These are phyloP conservation scores for Phlyctochytrium arcticum DNA, from an alignment of 192 early-diverging fungal genomes.

Conservation along the genomic window DNA sequence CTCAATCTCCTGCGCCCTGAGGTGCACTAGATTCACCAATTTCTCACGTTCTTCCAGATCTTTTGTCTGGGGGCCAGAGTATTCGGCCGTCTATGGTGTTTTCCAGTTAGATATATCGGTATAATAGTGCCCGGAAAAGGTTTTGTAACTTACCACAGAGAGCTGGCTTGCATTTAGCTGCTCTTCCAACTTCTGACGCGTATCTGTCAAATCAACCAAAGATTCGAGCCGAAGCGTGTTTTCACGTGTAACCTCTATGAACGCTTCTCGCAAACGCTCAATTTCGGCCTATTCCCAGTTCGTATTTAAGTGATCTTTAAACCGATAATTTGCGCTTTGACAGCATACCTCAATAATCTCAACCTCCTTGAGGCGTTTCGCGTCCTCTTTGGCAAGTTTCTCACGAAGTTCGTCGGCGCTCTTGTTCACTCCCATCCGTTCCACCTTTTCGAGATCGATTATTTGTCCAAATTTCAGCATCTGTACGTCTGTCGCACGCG, in stretches of 20 bases:
- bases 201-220: constrained; percentile 42
- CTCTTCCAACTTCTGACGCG: constrained; percentile 42
- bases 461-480: constrained; percentile 65
- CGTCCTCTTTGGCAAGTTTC: constrained; percentile 54
- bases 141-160: constrained; percentile 39
- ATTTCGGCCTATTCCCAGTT: constrained; percentile 30
- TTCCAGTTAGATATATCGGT: not conserved
- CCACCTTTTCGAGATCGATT: constrained; percentile 60
- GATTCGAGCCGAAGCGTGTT: constrained; percentile 50
- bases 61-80: constrained; percentile 43
- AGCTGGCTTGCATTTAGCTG: constrained; percentile 45
- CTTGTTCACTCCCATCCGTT: constrained; percentile 58
- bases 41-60: constrained; percentile 49
- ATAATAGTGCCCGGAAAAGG: not conserved
- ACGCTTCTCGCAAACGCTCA: constrained; percentile 30
- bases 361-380: constrained; percentile 43
- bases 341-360: constrained; percentile 37
- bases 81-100: constrained; percentile 42
- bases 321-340: not conserved
- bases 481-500: constrained; percentile 51
- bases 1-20: constrained; percentile 49
- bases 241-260: constrained; percentile 46
- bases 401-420: constrained; percentile 57
- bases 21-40: constrained; percentile 43
- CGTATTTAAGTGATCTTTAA: not conserved